Percentiles rank a stretch among this genome's conserved stretches.
phyloP scores from a whole-genome alignment of 176 grass and related monocot genomes.

The Triticum turgidum region DNA sequence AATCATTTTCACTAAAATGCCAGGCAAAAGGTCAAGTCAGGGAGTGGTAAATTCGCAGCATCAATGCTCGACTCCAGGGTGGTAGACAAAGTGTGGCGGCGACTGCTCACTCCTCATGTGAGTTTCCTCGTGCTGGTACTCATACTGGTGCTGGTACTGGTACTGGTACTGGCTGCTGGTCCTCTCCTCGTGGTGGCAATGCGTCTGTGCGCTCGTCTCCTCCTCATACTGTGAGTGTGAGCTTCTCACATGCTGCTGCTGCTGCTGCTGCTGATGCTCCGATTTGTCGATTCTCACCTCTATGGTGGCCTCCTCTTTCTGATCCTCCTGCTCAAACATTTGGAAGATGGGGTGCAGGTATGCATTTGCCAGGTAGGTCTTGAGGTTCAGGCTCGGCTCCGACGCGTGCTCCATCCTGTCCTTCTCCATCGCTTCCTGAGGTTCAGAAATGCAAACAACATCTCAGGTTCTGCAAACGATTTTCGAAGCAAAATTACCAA shows the following conservation, averaged over 20 bases:
- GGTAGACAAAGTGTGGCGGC: constrained; percentile 72
- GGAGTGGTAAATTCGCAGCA: background rate
- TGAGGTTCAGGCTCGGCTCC: constrained; percentile 81
- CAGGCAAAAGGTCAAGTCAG: constrained; percentile 1
- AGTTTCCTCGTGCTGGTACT: constrained; percentile 12
- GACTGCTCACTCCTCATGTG: constrained; percentile 48
- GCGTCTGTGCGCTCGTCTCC: constrained; percentile 34
- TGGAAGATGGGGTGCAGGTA: constrained; percentile 95
- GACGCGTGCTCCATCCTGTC: constrained; percentile 69
- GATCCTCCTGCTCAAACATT: constrained; percentile 45
- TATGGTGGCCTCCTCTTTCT: constrained; percentile 42
- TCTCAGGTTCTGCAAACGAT: background rate
- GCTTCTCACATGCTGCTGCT: constrained; percentile 9
- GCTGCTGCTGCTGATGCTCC: constrained; percentile 2
- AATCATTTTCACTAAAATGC: constrained; percentile 8
- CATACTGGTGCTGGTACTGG: background rate
- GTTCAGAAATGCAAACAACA: background rate
- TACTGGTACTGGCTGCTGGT: constrained; percentile 10
- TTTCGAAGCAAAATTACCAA: background rate
- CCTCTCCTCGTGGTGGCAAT: constrained; percentile 8
- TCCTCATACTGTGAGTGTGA: constrained; percentile 28
- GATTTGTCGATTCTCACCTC: constrained; percentile 69
- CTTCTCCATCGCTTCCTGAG: constrained; percentile 93
- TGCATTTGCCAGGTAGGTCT: constrained; percentile 73
- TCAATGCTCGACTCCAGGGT: constrained; percentile 63